These are phyloP conservation scores for Cenchrus americanus DNA, from an alignment of 176 grass and related monocot genomes.

Conservation along the genomic window DNA sequence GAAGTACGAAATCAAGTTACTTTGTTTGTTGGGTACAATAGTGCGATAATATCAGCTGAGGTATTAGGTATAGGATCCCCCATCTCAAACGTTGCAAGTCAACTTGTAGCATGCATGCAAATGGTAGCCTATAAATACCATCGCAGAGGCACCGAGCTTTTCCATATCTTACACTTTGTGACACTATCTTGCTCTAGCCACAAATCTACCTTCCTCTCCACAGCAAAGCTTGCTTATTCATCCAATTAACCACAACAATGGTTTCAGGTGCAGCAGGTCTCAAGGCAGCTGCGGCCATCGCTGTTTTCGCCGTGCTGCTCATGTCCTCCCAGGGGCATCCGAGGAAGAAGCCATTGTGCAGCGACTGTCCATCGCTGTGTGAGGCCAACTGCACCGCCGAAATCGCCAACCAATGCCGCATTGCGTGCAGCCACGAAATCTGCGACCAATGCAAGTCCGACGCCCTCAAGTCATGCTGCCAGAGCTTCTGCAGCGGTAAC, in stretches of 20 bases:
- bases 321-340: constrained; percentile 2
- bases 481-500: background rate
- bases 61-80: background rate
- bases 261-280: background rate
- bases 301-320: background rate
- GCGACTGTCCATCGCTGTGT: background rate
- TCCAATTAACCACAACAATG: background rate
- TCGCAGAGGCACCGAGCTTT: background rate
- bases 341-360: background rate
- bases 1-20: too few species aligned
- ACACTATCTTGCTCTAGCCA: background rate
- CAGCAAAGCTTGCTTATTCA: background rate
- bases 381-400: background rate
- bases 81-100: too few species aligned
- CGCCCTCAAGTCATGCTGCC: background rate
- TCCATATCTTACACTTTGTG: background rate
- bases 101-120: too few species aligned
- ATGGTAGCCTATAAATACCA: background rate
- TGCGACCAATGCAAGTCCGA: background rate
- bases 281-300: background rate
- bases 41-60: too few species aligned
- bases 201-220: background rate
- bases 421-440: background rate
- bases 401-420: background rate
- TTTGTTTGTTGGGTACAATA: too few species aligned